Base-by-base conservation (phyloP, 768 basidiomycete genomes). In the Tricholoma furcatifolium region DNA sequence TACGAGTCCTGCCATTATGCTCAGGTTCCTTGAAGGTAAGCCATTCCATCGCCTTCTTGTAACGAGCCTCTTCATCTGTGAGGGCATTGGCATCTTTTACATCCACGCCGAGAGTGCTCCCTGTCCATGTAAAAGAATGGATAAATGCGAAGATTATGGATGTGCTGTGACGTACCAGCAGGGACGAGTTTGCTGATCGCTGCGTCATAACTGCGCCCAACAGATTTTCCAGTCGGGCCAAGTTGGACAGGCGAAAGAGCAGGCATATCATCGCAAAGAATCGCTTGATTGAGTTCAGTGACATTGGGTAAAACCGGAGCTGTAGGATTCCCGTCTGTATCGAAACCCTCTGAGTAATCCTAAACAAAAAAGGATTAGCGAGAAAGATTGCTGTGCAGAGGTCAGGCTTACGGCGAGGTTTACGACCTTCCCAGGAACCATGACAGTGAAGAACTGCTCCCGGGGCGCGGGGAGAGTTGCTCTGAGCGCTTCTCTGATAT, bases 401-500 rank as follows among this genome's bases (percentile, higher is more conserved):
- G 18, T 7, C 36, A 3, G 18, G 15, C 50, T 23, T 44, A 52
- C 50, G 6, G 43, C 43, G 35, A 52, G 39, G 18, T 52, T 52
- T 32, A 52, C 43, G 4, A 52, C 50, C 32, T 52, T 52, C 12
- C 43, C 51, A 15, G 43, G 51, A 15, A 46, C 44, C 51, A 52
- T 52, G 43, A 52, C 51, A 27, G 43, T 52, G 39, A 46, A 52
- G 36, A 52, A 52, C 43, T 46, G 51, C 30, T 52, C 51, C 39
- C 24, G 43, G 10, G 51, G 51, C 17, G 43, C 36, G 15, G 51
- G 51, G 4, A 52, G 23, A 12, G 43, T 8, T 21, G 31, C 38
- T 12, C 32, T 5, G 20, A 52, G n/a, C 8, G 51, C 43, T 38
- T 52, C 35, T 20, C 51, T 32, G 17, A 52, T 36, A 12, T 46